These are phyloP conservation scores for Polytrichum formosum DNA, from an alignment of 225 moss, liverwort and hornwort genomes.

Conservation along the genomic window DNA sequence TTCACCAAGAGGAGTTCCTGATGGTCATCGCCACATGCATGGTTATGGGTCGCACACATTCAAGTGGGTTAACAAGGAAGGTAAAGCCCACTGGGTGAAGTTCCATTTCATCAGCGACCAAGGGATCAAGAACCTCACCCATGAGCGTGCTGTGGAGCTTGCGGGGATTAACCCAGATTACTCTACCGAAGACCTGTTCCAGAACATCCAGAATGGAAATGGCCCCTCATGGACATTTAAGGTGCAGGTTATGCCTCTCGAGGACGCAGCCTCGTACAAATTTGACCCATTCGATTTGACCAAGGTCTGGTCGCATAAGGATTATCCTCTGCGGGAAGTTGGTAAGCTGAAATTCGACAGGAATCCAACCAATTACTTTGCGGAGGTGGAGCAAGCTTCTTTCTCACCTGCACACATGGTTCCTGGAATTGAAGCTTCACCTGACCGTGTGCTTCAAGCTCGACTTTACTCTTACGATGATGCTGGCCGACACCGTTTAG, in stretches of 20 bases:
- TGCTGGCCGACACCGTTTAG: constrained; percentile 67
- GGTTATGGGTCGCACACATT: constrained; percentile 86
- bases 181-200: constrained; percentile 67
- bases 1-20: constrained; percentile 81
- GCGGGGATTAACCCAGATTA: constrained; percentile 87
- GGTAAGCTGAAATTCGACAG: constrained; percentile 65
- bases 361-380: constrained; percentile 74
- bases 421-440: constrained; percentile 85
- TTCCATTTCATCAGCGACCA: constrained; percentile 50
- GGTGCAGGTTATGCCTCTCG: constrained; percentile 90
- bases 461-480: constrained; percentile 85
- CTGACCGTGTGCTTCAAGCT: constrained; percentile 78
- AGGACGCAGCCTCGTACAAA: constrained; percentile 58
- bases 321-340: constrained; percentile 80
- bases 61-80: constrained; percentile 81
- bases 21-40: constrained; percentile 85
- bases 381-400: constrained; percentile 80
- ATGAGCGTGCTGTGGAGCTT: constrained; percentile 63
- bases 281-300: constrained; percentile 78
- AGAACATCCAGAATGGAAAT: constrained; percentile 75
- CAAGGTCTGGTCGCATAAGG: constrained; percentile 79
- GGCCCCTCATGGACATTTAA: constrained; percentile 85
- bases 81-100: constrained; percentile 68
- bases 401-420: constrained; percentile 91
- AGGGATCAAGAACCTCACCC: constrained; percentile 63